phyloP scores from a whole-genome alignment of 768 basidiomycete species.

The Lactarius indigo region DNA sequence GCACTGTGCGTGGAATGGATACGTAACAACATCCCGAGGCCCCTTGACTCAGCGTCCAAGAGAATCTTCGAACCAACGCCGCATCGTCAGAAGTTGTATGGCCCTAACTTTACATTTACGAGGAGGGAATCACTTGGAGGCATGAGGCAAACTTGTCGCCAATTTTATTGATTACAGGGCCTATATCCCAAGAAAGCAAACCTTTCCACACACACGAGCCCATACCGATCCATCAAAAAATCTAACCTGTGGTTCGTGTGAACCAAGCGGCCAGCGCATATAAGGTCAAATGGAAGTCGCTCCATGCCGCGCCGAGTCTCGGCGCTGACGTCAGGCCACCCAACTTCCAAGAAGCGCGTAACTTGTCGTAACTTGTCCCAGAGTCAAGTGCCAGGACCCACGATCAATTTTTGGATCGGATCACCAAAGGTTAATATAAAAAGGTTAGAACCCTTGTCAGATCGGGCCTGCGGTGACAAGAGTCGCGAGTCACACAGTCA shows the following conservation, averaged over 20 bases:
- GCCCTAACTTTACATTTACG: too few species aligned
- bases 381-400: conserved; percentile 17
- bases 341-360: conserved; percentile 17
- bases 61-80: conserved; percentile 18
- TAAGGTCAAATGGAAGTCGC: conserved; percentile 24
- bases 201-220: not conserved
- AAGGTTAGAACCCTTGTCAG: conserved; percentile 18
- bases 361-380: not conserved
- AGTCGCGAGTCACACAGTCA: conserved; percentile 4
- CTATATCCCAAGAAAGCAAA: conserved; percentile 3
- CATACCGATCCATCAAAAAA: conserved; percentile 5
- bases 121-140: not conserved
- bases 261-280: conserved; percentile 16
- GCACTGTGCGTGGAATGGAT: conserved; percentile 12
- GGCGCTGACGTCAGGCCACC: conserved; percentile 23
- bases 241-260: conserved; percentile 7
- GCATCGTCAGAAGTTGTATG: not conserved
- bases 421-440: conserved; percentile 26
- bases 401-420: conserved; percentile 26
- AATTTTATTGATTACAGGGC: conserved; percentile 11
- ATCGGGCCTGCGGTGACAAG: conserved; percentile 2
- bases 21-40: conserved; percentile 9
- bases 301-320: conserved; percentile 16
- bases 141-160: conserved; percentile 15
- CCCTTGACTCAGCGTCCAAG: conserved; percentile 17